Conservation (phyloP, 1,284 basidiomycete genomes). For the Naganishia liquefaciens region DNA sequence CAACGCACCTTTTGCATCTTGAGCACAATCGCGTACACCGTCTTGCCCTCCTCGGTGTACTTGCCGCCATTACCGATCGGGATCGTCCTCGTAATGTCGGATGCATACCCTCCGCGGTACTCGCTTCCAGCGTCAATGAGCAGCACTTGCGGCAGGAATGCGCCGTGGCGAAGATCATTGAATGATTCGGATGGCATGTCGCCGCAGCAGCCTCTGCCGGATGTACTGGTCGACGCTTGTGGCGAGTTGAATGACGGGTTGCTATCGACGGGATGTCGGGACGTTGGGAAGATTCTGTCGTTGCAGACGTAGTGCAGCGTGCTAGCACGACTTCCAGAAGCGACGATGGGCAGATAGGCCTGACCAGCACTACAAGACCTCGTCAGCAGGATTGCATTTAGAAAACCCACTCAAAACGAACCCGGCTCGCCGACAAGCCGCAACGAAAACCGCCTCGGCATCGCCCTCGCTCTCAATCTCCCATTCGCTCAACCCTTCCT, state of each 20-base stretch:
- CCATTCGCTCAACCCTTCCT: slow-evolving; percentile 73
- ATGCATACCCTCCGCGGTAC: slow-evolving; percentile 61
- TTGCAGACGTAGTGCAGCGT: slow-evolving; percentile 80
- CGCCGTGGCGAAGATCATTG: slow-evolving; percentile 42
- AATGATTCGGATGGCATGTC: slow-evolving; percentile 37
- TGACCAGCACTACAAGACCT: slow-evolving; percentile 65
- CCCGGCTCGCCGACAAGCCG: slow-evolving; percentile 80
- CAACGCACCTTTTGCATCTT: slow-evolving; percentile 77
- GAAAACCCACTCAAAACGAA: slow-evolving; percentile 48
- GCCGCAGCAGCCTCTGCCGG: slow-evolving; percentile 49
- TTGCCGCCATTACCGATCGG: slow-evolving; percentile 79
- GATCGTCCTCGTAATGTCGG: slow-evolving; percentile 53
- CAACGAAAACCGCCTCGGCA: slow-evolving; percentile 86
- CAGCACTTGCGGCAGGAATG: slow-evolving; percentile 69
- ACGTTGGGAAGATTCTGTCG: slow-evolving; percentile 51
- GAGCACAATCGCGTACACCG: slow-evolving; percentile 79
- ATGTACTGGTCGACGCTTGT: slow-evolving; percentile 37
- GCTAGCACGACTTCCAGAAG: slow-evolving; percentile 75
- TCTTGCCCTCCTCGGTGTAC: slow-evolving; percentile 73
- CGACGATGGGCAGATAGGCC: slow-evolving; percentile 87
- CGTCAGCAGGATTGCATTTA: neutral
- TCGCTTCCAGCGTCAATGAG: slow-evolving; percentile 91
- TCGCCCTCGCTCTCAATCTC: slow-evolving; percentile 80
- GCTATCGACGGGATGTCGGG: slow-evolving; percentile 34
- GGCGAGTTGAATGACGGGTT: slow-evolving; percentile 42